Conservation (phyloP, 2,329 filamentous ascomycete species). For the Colletotrichum truncatum region DNA sequence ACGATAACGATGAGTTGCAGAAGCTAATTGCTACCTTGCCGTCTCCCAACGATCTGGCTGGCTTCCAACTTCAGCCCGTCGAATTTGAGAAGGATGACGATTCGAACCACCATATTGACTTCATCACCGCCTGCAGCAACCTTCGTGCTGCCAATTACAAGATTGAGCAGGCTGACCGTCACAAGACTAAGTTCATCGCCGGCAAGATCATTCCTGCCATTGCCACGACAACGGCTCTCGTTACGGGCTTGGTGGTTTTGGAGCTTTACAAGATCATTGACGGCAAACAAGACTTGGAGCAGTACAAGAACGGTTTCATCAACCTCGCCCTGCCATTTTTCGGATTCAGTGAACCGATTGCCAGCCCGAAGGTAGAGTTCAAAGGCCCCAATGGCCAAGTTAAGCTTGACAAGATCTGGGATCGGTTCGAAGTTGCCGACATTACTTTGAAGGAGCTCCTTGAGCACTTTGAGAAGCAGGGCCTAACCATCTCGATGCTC, state of each 20-base stretch:
- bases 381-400: slow-evolving; percentile 81
- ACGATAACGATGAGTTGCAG: slow-evolving; percentile 81
- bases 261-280: slow-evolving; percentile 98
- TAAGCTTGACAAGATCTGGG: slow-evolving; percentile 95
- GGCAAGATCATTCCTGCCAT: slow-evolving; percentile 99
- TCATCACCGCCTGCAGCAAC: slow-evolving; percentile 97
- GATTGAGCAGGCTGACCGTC: slow-evolving; percentile 89
- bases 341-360: slow-evolving; percentile 96
- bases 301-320: slow-evolving; percentile 99
- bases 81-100: slow-evolving; percentile 99
- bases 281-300: slow-evolving; percentile 94
- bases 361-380: slow-evolving; percentile 92
- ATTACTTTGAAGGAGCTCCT: slow-evolving; percentile 87
- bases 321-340: slow-evolving; percentile 98
- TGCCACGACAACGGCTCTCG: slow-evolving; percentile 94
- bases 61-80: slow-evolving; percentile 89
- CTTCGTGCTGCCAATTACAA: slow-evolving; percentile 98
- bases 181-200: slow-evolving; percentile 99
- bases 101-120: slow-evolving; percentile 97
- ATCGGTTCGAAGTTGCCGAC: slow-evolving; percentile 91
- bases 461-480: slow-evolving; percentile 81
- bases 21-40: slow-evolving; percentile 79
- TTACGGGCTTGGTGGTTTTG: slow-evolving; percentile 90
- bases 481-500: slow-evolving; percentile 88
- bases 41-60: slow-evolving; percentile 80